Conservation (phyloP, 352 stramenopile species). For the Peronospora destructor region DNA sequence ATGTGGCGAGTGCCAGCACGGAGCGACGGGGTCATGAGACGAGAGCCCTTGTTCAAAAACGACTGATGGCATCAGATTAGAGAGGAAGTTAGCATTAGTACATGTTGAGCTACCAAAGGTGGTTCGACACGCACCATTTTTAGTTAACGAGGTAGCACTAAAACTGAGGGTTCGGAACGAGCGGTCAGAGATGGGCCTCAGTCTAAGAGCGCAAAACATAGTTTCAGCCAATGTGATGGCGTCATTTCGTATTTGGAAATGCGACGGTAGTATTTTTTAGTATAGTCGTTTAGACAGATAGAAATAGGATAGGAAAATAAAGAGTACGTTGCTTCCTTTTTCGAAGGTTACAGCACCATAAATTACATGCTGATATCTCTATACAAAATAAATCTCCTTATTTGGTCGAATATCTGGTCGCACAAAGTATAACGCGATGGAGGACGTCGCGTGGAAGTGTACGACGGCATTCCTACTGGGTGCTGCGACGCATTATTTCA, state of each 20-base stretch:
- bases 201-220: conserved; percentile 13
- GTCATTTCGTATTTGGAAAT: background rate
- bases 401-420: no score
- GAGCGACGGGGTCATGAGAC: conserved; percentile 43
- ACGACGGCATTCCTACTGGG: conserved; percentile 67
- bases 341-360: no score
- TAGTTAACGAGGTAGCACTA: background rate
- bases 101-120: background rate
- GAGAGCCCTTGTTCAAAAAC: conserved; percentile 58
- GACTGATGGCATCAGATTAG: conserved; percentile 25
- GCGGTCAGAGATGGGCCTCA: conserved; percentile 9
- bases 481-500: conserved; percentile 56
- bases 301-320: background rate
- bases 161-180: conserved; percentile 10
- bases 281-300: no score
- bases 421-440: conserved; percentile 14
- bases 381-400: no score
- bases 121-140: background rate
- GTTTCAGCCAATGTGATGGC: background rate
- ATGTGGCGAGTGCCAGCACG: conserved; percentile 61
- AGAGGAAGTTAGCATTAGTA: conserved; percentile 1
- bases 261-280: background rate
- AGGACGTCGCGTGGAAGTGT: conserved; percentile 77
- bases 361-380: no score
- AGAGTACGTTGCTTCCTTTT: background rate